These are phyloP conservation scores for Aureobasidium leucospermi DNA, from an alignment of 2,329 filamentous ascomycete genomes.

Conservation along the genomic window DNA sequence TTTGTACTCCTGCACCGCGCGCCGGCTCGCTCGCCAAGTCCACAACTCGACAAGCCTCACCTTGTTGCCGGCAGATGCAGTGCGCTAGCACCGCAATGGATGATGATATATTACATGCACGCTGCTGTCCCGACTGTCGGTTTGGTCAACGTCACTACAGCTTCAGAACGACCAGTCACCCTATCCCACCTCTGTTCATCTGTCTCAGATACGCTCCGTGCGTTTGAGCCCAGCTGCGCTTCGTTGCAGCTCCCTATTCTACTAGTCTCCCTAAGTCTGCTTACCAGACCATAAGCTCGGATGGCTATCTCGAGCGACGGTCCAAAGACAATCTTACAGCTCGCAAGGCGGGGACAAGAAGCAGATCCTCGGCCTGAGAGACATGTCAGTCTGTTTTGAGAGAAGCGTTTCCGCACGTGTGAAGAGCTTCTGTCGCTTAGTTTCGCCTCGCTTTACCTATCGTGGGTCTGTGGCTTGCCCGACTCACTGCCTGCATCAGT, in stretches of 20 bases:
- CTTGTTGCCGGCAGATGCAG: conserved; percentile 4
- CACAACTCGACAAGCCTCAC: background rate
- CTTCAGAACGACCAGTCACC: background rate
- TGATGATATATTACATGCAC: conserved; percentile 14
- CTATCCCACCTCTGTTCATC: background rate
- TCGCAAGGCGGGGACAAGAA: background rate
- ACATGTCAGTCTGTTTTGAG: conserved; percentile 10
- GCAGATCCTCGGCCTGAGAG: background rate
- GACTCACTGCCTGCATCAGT: background rate
- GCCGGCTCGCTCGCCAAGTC: background rate
- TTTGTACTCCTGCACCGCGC: conserved; percentile 4
- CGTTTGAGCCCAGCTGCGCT: background rate
- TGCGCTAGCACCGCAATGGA: background rate
- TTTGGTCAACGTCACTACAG: conserved; percentile 4
- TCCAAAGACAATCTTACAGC: conserved; percentile 4
- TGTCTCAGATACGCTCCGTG: conserved; percentile 11
- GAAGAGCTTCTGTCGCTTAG: background rate
- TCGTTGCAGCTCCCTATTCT: conserved; percentile 1
- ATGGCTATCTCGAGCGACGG: background rate
- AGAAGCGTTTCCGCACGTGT: conserved; percentile 3
- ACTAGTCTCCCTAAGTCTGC: background rate
- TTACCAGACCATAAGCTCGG: background rate
- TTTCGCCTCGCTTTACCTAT: conserved; percentile 8
- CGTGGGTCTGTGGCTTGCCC: conserved; percentile 3
- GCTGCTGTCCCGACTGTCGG: background rate